Percentiles rank a stretch among this genome's conserved stretches.
Conservation (phyloP, 495 filamentous ascomycete genomes). For the Stereocaulon alpinum region DNA sequence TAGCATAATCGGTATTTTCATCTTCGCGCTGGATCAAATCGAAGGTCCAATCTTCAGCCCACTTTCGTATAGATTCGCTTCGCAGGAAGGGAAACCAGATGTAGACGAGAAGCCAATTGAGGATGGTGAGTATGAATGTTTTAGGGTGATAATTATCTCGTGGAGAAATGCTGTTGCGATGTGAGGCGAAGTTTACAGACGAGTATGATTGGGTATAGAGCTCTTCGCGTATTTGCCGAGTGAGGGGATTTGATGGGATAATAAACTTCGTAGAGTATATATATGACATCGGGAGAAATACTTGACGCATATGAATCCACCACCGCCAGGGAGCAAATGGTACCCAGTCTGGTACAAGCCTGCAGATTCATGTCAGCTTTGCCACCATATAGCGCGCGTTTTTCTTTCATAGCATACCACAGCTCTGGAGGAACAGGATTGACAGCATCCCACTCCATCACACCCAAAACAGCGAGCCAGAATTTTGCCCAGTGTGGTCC, state of each 20-base stretch:
- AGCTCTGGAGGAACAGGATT: constrained; percentile 90
- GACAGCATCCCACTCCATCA: constrained; percentile 82
- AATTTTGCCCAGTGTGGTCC: constrained; percentile 95
- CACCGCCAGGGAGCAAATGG: constrained; percentile 92
- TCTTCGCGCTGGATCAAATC: constrained; percentile 81
- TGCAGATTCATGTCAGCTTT: constrained; percentile 21
- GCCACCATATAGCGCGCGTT: not conserved
- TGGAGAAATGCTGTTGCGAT: constrained; percentile 73
- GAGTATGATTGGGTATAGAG: constrained; percentile 73
- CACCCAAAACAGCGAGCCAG: constrained; percentile 74
- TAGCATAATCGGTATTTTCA: constrained; percentile 77
- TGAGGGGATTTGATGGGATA: constrained; percentile 59
- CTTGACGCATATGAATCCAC: constrained; percentile 96
- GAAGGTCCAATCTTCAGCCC: constrained; percentile 66
- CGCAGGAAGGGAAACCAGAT: constrained; percentile 70
- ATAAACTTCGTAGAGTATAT: constrained; percentile 72
- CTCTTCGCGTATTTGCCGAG: constrained; percentile 65
- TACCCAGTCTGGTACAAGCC: constrained; percentile 87
- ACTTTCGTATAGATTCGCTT: constrained; percentile 41
- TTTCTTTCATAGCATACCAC: constrained; percentile 43
- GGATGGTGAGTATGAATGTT: constrained; percentile 61
- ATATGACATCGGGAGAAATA: constrained; percentile 87
- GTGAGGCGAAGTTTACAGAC: constrained; percentile 59
- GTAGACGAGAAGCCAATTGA: constrained; percentile 68
- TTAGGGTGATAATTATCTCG: constrained; percentile 92